A percentile compares a stretch with the other conserved stretches of the same genome.
Conservation (phyloP, 1,139 yeast species). For the Yamadazyma songkhlaensis region DNA sequence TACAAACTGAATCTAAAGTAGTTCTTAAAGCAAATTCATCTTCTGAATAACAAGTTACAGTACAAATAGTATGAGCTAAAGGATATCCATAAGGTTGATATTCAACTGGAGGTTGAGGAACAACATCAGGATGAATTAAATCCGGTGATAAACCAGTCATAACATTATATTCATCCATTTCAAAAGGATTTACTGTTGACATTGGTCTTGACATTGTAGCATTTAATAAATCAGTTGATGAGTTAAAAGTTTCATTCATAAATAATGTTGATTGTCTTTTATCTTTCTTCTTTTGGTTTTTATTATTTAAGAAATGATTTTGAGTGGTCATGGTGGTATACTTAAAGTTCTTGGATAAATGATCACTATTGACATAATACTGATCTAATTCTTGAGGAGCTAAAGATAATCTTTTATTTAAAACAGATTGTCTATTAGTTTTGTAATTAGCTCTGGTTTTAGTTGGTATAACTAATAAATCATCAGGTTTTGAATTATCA, state of each 20-base stretch:
- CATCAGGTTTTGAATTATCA: conserved; percentile 38
- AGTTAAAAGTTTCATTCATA: conserved; percentile 29
- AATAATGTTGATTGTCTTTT: conserved; percentile 22
- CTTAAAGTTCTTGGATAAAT: conserved; percentile 41
- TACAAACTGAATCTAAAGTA: conserved; percentile 85
- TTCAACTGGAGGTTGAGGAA: conserved; percentile 85
- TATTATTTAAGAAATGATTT: conserved; percentile 33
- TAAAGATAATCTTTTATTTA: conserved; percentile 37
- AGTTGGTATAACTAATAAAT: conserved; percentile 52
- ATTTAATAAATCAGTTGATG: conserved; percentile 34
- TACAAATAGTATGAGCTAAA: conserved; percentile 74
- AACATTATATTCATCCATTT: conserved; percentile 34
- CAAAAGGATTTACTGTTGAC: conserved; percentile 41
- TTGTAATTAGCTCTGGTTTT: conserved; percentile 51
- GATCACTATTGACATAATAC: conserved; percentile 35
- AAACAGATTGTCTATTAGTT: conserved; percentile 45
- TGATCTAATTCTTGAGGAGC: conserved; percentile 43
- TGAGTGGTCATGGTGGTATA: conserved; percentile 60
- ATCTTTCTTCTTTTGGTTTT: conserved; percentile 7
- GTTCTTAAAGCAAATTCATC: conserved; percentile 82
- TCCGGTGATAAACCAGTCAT: conserved; percentile 62
- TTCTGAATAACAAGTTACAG: conserved; percentile 95
- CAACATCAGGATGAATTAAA: conserved; percentile 67
- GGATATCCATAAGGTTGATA: conserved; percentile 90
- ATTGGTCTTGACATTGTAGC: conserved; percentile 20